Base-by-base conservation (phyloP, 2,329 filamentous ascomycete genomes). In the Aspergillus sojae region DNA sequence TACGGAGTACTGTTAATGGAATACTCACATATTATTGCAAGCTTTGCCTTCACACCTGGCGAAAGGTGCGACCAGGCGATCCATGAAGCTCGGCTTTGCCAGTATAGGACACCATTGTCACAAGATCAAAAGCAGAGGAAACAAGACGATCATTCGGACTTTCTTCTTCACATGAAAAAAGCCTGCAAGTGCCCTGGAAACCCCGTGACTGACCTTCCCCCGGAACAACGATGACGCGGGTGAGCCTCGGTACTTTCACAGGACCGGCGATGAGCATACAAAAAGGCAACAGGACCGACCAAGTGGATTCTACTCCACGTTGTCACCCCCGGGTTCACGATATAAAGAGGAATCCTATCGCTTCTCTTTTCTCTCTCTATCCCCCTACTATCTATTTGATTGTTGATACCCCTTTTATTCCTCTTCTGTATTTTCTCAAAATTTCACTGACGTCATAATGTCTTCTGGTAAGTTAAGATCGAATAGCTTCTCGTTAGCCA, bases 401-500 rank as follows among this genome's bases (percentile, higher is more conserved):
- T 48, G 54, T 52, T 54, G 32, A 46, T 60, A 41, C 60, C 62
- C 57, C 39, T n/a, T 53, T 43, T 52, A 56, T 32, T 28, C 53
- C 60, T 32, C 30, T 41, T 58, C 39, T 43, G 46, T n/a, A 50
- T 61, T 28, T 43, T 34, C n/a, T 48, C 41, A 32, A 53, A 34
- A 16, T 11, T 46, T 36, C 19, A 16, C 64, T 71, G 64, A 71
- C 63, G 67, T 74, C 69, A 78, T 69, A 69, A 81, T 81, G 79
- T 80, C 79, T 74, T 75, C 75, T 72, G 76, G 79, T 80, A 73
- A 72, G 74, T 69, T 36, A 45, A 23, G 16, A 30, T 10, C 34
- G 50, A 16, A 34, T 34, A 52, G 21, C 16, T 10, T 23, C 36
- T 34, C 45, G 41, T 58, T 12, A 41, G 45, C 43, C 4, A 10